Conservation (phyloP, 2,329 filamentous ascomycete genomes). For the Rutstroemia sp. region DNA sequence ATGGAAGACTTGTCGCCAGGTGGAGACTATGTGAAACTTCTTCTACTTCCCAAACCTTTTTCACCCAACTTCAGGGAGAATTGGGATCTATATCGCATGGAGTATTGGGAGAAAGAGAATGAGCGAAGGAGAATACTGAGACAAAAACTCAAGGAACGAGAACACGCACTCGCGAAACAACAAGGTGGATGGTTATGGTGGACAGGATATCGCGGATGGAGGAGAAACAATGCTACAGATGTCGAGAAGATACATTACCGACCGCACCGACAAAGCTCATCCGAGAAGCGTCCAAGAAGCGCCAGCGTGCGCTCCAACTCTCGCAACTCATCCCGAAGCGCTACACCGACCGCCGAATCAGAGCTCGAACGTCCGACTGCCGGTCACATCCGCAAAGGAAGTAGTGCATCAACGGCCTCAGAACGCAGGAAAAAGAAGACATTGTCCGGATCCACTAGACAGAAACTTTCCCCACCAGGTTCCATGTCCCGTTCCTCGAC, state of each 20-base stretch:
- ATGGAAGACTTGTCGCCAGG: slow-evolving; percentile 89
- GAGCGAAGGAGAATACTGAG: slow-evolving; percentile 72
- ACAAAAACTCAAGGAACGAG: slow-evolving; percentile 58
- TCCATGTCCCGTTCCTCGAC: slow-evolving; percentile 23
- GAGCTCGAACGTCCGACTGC: slow-evolving; percentile 20
- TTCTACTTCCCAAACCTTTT: slow-evolving; percentile 90
- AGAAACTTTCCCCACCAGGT: slow-evolving; percentile 22
- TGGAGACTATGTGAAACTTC: slow-evolving; percentile 84
- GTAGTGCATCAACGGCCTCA: slow-evolving; percentile 24
- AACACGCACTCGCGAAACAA: slow-evolving; percentile 59
- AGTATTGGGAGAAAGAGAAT: slow-evolving; percentile 97
- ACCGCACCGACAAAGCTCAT: slow-evolving; percentile 18
- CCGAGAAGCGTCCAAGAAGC: slow-evolving; percentile 22
- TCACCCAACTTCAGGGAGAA: slow-evolving; percentile 91
- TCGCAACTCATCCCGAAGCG: slow-evolving; percentile 30
- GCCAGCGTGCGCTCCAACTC: slow-evolving; percentile 28
- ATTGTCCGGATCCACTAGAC: slow-evolving; percentile 11
- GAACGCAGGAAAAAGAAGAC: slow-evolving; percentile 25
- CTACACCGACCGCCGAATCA: slow-evolving; percentile 27
- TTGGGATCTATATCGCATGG: slow-evolving; percentile 88
- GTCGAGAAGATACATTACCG: slow-evolving; percentile 27
- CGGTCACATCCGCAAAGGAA: slow-evolving; percentile 19
- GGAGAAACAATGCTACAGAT: slow-evolving; percentile 25
- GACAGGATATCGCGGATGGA: slow-evolving; percentile 62
- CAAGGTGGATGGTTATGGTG: slow-evolving; percentile 78